A percentile compares a stretch with the other conserved stretches of the same genome.
Conservation (phyloP, 805 yeast genomes). For the Lachancea nothofagi region DNA sequence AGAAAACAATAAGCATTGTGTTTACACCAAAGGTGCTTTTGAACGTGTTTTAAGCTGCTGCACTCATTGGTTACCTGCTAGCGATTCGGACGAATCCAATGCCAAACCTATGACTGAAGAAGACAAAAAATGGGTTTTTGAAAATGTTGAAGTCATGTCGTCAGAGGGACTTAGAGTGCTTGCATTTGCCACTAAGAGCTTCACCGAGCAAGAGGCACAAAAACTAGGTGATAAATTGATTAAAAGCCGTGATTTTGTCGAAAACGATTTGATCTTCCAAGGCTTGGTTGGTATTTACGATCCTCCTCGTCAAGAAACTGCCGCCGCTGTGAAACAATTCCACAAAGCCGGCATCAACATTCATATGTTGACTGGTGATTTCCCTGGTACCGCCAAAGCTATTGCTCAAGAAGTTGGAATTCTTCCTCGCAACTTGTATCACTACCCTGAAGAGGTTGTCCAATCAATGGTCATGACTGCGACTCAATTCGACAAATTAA, state of each 20-base stretch:
- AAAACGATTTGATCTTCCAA: slow-evolving; percentile 61
- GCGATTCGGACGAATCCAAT: slow-evolving; percentile 43
- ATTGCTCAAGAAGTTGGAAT: slow-evolving; percentile 89
- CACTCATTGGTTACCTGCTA: slow-evolving; percentile 43
- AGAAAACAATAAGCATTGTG: slow-evolving; percentile 47
- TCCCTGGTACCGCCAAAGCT: slow-evolving; percentile 77
- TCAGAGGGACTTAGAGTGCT: slow-evolving; percentile 80
- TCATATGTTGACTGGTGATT: slow-evolving; percentile 96
- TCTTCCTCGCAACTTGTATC: slow-evolving; percentile 51
- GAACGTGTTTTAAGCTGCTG: slow-evolving; percentile 67
- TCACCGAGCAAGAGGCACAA: slow-evolving; percentile 30
- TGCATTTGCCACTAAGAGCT: slow-evolving; percentile 54
- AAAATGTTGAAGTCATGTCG: slow-evolving; percentile 62
- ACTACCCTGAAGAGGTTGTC: slow-evolving; percentile 34
- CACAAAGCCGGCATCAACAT: slow-evolving; percentile 93
- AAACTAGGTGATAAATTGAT: slow-evolving; percentile 25
- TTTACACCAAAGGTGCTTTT: slow-evolving; percentile 84
- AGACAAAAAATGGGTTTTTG: slow-evolving; percentile 40
- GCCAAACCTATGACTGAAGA: slow-evolving; percentile 50
- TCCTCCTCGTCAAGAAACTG: slow-evolving; percentile 90
- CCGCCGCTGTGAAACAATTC: slow-evolving; percentile 63
- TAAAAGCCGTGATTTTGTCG: slow-evolving; percentile 37
- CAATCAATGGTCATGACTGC: slow-evolving; percentile 77
- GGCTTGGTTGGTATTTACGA: slow-evolving; percentile 95
- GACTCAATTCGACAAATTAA: slow-evolving; percentile 66